Base-by-base conservation (phyloP, 345 rosid species). In the Salix udensis region DNA sequence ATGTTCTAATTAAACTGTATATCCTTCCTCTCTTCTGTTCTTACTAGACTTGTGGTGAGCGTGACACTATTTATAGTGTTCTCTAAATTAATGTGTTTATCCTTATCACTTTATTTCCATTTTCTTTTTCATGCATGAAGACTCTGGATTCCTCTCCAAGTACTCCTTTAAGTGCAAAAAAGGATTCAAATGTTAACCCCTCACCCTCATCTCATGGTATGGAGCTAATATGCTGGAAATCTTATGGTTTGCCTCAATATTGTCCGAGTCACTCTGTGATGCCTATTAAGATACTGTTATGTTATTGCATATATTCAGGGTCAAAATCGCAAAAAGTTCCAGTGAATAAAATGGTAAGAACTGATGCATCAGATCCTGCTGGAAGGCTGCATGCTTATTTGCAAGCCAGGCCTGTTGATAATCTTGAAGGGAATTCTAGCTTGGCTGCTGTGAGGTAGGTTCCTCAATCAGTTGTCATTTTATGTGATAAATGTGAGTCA, bases 351-450 rank as follows among this genome's bases (percentile, higher is more conserved):
- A 89, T 90, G 90, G 97, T 96, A 61, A 89, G 99, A 87, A 92
- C 92, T 28, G 98, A 96, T 86, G 88, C 90, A 74, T 85, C 84
- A 40, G 91, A 89, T 79, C 99, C 98, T 77, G 94, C 96, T 26
- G 99, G 99, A 86, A 88, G 97, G 86, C 77, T 96, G 89, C 92
- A 91, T 83, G 92, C 96, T 68, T 96, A 86, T 77, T 77, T 91
- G 83, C 88, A 80, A 75, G 81, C 85, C 71, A 90, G 85, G 78
- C 83, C 94, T 72, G 76, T 58, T 42, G 81, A 77, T n/a, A 76
- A 78, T 39, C 72, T 73, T 81, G 93, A 80, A 75, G 83, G 37
- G 65, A 80, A 82, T 72, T 79, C 86, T 72, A 84, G 80, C 77
- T 85, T 95, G 90, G 84, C 80, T 85, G 88, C 86, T 70, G 89